A percentile compares a stretch with the other conserved stretches of the same genome.
Evolutionary conservation across 2,329 filamentous ascomycete genomes (phyloP).

Genomic region (Gaeumannomyces tritici): DNA sequence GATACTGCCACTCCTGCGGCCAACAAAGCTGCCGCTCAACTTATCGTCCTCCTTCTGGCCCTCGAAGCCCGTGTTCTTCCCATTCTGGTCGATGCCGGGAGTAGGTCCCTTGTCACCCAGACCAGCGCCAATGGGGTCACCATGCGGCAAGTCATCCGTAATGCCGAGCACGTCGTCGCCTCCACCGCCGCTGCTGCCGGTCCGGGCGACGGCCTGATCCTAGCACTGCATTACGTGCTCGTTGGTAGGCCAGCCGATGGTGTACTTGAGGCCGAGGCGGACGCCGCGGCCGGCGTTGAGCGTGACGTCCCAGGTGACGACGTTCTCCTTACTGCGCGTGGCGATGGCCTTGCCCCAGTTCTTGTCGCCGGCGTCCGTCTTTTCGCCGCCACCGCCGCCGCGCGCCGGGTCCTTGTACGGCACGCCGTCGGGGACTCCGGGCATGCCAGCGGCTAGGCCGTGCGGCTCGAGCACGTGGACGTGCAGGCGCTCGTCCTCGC

Average conservation of each 20-base stretch:
- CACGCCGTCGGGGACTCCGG: slow-evolving; percentile 24
- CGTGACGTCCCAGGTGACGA: slow-evolving; percentile 48
- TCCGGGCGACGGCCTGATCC: neutral
- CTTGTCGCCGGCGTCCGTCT: slow-evolving; percentile 16
- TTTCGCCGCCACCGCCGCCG: neutral
- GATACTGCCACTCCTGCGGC: neutral
- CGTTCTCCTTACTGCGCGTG: slow-evolving; percentile 43
- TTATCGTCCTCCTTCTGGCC: too few relatives aligned
- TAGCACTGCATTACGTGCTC: slow-evolving; percentile 21
- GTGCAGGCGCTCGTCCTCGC: slow-evolving; percentile 46
- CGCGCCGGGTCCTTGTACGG: slow-evolving; percentile 10
- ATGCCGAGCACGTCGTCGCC: too few relatives aligned
- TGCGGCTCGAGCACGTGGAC: slow-evolving; percentile 40
- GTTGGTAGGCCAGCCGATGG: slow-evolving; percentile 43
- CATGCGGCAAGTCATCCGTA: too few relatives aligned
- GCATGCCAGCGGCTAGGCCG: slow-evolving; percentile 31
- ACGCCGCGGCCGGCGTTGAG: slow-evolving; percentile 49
- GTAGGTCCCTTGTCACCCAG: neutral
- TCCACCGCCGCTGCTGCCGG: too few relatives aligned
- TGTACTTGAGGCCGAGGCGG: slow-evolving; percentile 51
- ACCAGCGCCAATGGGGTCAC: too few relatives aligned
- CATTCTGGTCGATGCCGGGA: neutral
- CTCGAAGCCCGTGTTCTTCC: too few relatives aligned
- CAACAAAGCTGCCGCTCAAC: too few relatives aligned
- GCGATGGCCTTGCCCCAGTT: slow-evolving; percentile 47